Base-by-base conservation (phyloP, 2,329 filamentous ascomycete genomes). In the Xylariaceae sp. region DNA sequence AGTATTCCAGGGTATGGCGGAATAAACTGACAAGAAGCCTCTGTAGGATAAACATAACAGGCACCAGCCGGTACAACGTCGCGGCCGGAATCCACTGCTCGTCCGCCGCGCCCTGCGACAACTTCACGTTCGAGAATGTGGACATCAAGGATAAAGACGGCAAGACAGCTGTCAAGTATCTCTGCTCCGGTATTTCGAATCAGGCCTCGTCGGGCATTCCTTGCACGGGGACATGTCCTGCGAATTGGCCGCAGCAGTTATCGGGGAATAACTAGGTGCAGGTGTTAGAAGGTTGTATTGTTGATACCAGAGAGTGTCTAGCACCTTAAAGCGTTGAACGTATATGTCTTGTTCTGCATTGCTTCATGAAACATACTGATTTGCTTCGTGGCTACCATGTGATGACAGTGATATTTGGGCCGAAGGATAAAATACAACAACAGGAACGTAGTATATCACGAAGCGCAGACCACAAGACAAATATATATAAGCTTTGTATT, bases 31-130 rank as follows among this genome's bases (percentile, higher is more conserved):
- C 22, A 27, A 27, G 22, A 27, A 5, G 7, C 22, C 22, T 27
- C 22, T 7, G 7, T 36, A 77, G 73, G 72, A 67, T 73, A 49
- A 78, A 78, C 55, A 69, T 78, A 45, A 73, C 70, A 1, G 75
- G 75, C 6, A 77, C 75, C 2, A 71, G 68, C 49, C 62, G 71
- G 31, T 77, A 76, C 54, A 76, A 77, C 56, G 68, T 77, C 18
- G 75, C 70, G 2, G 68, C 68, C 6, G 73, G 69, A 5, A 73
- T 77, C 40, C 72, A 76, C 59, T 75, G 72, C 59, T 67, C 66
- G 11, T 60, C 66, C 11, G 55, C 62, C 2, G 67, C 66, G 33
- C 75, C 74, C 14, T 78, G 75, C 55, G 69, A 68, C 15, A 68
- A 68, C 5, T 65, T 77, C 40, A 66, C 63, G 36, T 77, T 78